Evolutionary conservation across 176 grass and related monocot species (phyloP).

Genomic region (Aegilops umbellulata): DNA sequence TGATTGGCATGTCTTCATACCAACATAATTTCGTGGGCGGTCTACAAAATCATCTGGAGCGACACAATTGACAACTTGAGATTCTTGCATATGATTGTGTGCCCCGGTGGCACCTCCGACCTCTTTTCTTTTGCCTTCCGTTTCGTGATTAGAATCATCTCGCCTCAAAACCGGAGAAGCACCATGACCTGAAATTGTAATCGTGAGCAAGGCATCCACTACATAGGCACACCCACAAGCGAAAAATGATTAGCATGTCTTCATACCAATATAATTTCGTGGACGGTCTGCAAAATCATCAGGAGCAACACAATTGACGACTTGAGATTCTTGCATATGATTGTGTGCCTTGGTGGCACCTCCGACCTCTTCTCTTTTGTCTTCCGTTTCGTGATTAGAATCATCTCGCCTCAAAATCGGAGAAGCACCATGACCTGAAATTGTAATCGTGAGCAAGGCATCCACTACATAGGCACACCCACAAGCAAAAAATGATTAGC

Average conservation of each 20-base stretch:
- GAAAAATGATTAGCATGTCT: neutral
- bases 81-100: slow-evolving; percentile 10
- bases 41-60: slow-evolving; percentile 10
- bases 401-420: neutral
- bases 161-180: neutral
- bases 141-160: neutral
- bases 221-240: neutral
- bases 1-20: neutral
- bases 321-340: slow-evolving; percentile 9
- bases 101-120: slow-evolving; percentile 10
- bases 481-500: neutral
- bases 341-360: neutral
- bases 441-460: neutral
- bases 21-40: neutral
- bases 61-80: neutral
- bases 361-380: neutral
- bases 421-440: neutral
- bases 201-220: neutral
- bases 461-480: neutral
- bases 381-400: neutral
- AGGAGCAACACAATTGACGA: neutral
- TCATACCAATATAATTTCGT: neutral
- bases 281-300: neutral
- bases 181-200: neutral
- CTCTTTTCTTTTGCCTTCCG: neutral